phyloP scores from a whole-genome alignment of 805 yeast genomes.

The Wickerhamomyces sydowiorum region DNA sequence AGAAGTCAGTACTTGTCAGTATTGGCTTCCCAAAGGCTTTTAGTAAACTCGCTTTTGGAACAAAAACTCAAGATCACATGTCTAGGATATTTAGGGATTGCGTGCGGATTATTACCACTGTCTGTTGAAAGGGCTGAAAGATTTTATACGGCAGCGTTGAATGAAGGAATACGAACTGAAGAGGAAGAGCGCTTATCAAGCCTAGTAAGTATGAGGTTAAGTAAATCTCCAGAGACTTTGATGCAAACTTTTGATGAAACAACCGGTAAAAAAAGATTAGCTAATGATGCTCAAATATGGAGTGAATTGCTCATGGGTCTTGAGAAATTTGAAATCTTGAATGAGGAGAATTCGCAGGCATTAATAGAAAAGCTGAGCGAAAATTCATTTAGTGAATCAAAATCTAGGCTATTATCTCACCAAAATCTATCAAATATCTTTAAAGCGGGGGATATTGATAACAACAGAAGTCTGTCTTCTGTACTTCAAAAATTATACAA shows the following conservation, averaged over 20 bases:
- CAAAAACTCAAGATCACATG: not conserved
- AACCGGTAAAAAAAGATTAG: not conserved
- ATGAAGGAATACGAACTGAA: not conserved
- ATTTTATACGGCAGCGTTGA: not conserved
- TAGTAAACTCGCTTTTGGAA: not conserved
- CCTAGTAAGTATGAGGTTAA: not conserved
- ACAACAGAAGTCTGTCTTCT: not conserved
- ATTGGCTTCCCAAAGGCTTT: not conserved
- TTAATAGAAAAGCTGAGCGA: not conserved
- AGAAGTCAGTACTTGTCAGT: not conserved
- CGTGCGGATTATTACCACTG: not conserved
- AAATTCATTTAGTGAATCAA: not conserved
- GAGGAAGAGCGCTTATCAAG: not conserved
- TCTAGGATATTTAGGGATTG: not conserved
- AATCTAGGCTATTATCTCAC: not conserved
- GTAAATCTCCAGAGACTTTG: constrained; percentile 1
- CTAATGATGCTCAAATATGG: constrained; percentile 3
- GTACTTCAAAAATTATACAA: not conserved
- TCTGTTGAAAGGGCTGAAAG: not conserved
- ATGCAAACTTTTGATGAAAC: constrained; percentile 2
- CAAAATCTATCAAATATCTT: not conserved
- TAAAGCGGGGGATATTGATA: not conserved
- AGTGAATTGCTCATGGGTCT: not conserved
- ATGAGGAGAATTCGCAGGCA: not conserved
- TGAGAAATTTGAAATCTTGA: not conserved